Percentiles rank a stretch among this genome's conserved stretches.
phyloP scores from a whole-genome alignment of 1,139 yeast species.

The Chernovozyma aurita region DNA sequence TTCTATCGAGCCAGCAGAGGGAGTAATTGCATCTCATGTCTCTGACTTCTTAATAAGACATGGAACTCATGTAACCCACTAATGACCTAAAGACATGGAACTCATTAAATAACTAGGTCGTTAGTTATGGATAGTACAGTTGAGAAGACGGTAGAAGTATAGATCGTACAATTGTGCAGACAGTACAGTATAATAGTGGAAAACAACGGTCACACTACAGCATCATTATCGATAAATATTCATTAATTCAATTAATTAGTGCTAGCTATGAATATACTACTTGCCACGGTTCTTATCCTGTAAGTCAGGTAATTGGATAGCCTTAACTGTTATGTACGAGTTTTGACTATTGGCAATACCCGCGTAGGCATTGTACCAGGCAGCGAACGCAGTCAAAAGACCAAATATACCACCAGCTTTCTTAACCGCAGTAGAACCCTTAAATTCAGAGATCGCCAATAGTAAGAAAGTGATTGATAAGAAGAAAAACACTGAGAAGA shows the following conservation, averaged over 20 bases:
- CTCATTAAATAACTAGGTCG: too few species aligned
- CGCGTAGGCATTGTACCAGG: slow-evolving; percentile 92
- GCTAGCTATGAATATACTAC: too few species aligned
- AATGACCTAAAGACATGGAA: too few species aligned
- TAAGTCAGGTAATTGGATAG: slow-evolving; percentile 42
- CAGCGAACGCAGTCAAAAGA: slow-evolving; percentile 69
- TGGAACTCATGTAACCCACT: too few species aligned
- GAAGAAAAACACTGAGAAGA: slow-evolving; percentile 62
- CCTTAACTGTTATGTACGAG: slow-evolving; percentile 57
- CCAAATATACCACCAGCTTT: slow-evolving; percentile 84
- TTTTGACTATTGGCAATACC: slow-evolving; percentile 76
- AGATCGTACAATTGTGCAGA: too few species aligned
- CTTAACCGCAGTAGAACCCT: slow-evolving; percentile 24
- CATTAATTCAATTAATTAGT: not conserved
- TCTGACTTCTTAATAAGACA: too few species aligned
- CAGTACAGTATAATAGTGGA: too few species aligned
- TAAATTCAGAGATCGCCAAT: slow-evolving; percentile 55
- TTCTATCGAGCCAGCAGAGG: too few species aligned
- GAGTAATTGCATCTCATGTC: too few species aligned
- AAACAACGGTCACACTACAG: not conserved
- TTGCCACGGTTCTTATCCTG: slow-evolving; percentile 18
- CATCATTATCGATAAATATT: not conserved
- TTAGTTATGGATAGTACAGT: too few species aligned
- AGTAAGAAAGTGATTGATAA: slow-evolving; percentile 65
- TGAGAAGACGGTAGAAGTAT: too few species aligned